A percentile compares a stretch with the other conserved stretches of the same genome.
Conservation (phyloP, 192 early-diverging fungal genomes). For the Mortierella alpina region DNA sequence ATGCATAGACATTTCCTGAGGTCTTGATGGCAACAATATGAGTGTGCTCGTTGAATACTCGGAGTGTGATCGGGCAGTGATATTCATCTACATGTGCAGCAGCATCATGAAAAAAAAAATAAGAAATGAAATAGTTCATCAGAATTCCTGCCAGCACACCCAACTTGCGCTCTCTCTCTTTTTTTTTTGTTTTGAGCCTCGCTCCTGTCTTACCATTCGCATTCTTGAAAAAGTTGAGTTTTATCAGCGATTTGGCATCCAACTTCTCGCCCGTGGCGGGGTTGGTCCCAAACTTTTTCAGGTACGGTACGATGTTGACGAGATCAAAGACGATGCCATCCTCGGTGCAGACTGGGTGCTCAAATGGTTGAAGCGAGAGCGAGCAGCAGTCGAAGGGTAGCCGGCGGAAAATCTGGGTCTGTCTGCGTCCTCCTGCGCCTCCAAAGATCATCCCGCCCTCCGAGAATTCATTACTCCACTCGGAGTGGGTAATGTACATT, state of each 20-base stretch:
- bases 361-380: constrained; percentile 90
- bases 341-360: constrained; percentile 83
- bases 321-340: constrained; percentile 93
- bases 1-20: constrained; percentile 90
- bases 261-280: constrained; percentile 88
- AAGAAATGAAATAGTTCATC: background rate
- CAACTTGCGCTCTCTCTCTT: background rate
- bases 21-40: constrained; percentile 89
- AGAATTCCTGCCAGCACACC: background rate
- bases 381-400: constrained; percentile 90
- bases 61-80: constrained; percentile 91
- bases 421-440: constrained; percentile 68
- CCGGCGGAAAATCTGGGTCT: constrained; percentile 71
- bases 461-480: constrained; percentile 71
- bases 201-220: constrained; percentile 58
- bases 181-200: constrained; percentile 7
- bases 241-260: constrained; percentile 75
- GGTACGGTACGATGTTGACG: constrained; percentile 83
- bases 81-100: constrained; percentile 67
- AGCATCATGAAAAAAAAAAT: background rate
- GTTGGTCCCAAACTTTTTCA: constrained; percentile 83
- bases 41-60: constrained; percentile 83
- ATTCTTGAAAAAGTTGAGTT: constrained; percentile 87
- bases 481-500: constrained; percentile 88
- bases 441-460: constrained; percentile 71